phyloP scores from a whole-genome alignment of 306 rosid genomes.

The Ormosia emarginata region DNA sequence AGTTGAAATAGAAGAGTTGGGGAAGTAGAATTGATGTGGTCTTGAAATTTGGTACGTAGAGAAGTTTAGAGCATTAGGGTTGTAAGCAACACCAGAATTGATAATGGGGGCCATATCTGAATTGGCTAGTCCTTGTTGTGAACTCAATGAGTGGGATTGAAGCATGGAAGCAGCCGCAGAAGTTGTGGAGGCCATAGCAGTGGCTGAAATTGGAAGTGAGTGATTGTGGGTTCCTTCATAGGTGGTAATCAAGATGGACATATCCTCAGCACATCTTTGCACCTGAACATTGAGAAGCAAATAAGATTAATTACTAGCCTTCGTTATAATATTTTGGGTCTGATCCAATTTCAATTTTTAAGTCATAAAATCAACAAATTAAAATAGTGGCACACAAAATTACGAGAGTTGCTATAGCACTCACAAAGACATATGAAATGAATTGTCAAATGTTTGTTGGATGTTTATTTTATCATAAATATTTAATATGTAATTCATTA shows the following conservation, averaged over 20 bases:
- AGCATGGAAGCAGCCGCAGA: constrained; percentile 68
- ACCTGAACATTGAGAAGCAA: constrained; percentile 43
- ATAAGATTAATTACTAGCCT: background rate
- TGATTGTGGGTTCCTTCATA: constrained; percentile 78
- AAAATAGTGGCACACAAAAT: too few relatives aligned
- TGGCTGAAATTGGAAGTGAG: constrained; percentile 64
- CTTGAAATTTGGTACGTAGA: constrained; percentile 17
- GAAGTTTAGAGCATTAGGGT: constrained; percentile 28
- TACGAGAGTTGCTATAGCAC: background rate
- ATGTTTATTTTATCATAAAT: too few relatives aligned
- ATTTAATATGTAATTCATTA: too few relatives aligned
- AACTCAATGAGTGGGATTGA: constrained; percentile 41
- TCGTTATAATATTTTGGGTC: too few relatives aligned
- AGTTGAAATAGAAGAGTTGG: constrained; percentile 45
- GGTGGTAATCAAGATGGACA: constrained; percentile 68
- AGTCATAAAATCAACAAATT: background rate
- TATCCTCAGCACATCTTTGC: constrained; percentile 67
- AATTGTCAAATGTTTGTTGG: background rate
- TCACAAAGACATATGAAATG: too few relatives aligned
- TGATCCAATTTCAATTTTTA: background rate
- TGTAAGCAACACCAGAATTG: background rate
- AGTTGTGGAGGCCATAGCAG: constrained; percentile 69
- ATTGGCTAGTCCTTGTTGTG: constrained; percentile 24
- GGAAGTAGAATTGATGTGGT: constrained; percentile 32
- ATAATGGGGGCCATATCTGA: constrained; percentile 27